Conservation (phyloP, 2,329 filamentous ascomycete genomes). For the Nannizzia gypsea region DNA sequence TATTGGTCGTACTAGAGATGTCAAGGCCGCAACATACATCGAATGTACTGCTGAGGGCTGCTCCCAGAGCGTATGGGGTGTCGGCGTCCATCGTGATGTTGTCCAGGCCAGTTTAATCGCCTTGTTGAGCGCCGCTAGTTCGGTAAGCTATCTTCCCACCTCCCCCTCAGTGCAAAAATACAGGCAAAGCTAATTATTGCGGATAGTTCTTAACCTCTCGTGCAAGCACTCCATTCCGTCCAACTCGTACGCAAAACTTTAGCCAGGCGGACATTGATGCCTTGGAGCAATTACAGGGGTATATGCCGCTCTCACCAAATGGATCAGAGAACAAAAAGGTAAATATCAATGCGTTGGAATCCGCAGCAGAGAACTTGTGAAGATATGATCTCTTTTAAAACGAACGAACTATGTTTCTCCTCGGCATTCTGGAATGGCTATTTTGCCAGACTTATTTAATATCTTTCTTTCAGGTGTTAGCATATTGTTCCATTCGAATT, state of each 20-base stretch:
- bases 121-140: conserved; percentile 71
- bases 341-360: conserved; percentile 13
- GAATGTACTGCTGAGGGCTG: conserved; percentile 63
- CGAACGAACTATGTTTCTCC: background rate
- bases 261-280: conserved; percentile 35
- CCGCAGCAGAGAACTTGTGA: conserved; percentile 12
- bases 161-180: background rate
- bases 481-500: background rate
- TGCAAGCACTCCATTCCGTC: conserved; percentile 53
- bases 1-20: conserved; percentile 65
- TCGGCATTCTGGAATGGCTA: background rate
- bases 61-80: conserved; percentile 70
- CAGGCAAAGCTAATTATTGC: background rate
- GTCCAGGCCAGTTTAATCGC: conserved; percentile 82
- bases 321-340: conserved; percentile 20
- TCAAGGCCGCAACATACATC: conserved; percentile 92
- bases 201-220: conserved; percentile 59
- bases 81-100: conserved; percentile 85
- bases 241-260: conserved; percentile 43
- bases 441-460: background rate
- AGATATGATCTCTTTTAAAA: background rate
- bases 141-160: conserved; percentile 47
- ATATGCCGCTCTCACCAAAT: conserved; percentile 14
- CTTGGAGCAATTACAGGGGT: conserved; percentile 29
- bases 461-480: background rate